Conservation (phyloP, 176 grass and related monocot species). For the Cenchrus fungigraminus region DNA sequence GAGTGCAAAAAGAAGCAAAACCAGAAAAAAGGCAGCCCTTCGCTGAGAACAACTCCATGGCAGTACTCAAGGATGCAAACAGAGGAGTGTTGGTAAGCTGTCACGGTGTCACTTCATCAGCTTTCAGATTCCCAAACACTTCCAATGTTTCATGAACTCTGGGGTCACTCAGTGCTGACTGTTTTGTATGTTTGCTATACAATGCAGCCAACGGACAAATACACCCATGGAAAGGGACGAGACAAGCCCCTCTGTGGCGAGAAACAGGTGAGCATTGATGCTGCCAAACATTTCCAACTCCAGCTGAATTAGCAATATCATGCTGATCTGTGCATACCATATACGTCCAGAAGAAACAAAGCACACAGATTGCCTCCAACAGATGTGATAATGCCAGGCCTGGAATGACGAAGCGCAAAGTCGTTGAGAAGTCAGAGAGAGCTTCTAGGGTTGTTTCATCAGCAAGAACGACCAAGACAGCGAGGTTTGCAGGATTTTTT, state of each 20-base stretch:
- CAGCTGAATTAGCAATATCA: background rate
- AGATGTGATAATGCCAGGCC: constrained; percentile 6
- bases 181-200: constrained; percentile 16
- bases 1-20: constrained; percentile 82
- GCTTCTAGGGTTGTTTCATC: background rate
- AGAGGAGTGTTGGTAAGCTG: constrained; percentile 32
- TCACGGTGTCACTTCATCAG: background rate
- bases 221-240: constrained; percentile 39
- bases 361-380: background rate
- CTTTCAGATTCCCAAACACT: background rate
- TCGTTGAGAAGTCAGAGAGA: constrained; percentile 18
- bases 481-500: constrained; percentile 32
- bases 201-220: constrained; percentile 45
- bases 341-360: constrained; percentile 48
- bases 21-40: constrained; percentile 56
- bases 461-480: constrained; percentile 36
- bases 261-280: constrained; percentile 42
- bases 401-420: constrained; percentile 18
- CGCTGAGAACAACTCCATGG: constrained; percentile 32
- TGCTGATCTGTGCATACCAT: constrained; percentile 23
- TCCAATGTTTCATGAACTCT: background rate
- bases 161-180: background rate
- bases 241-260: constrained; percentile 33
- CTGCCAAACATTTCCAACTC: background rate
- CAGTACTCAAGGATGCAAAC: constrained; percentile 33